Conservation (phyloP, 192 early-diverging fungal species). For the Coemansia javaensis region DNA sequence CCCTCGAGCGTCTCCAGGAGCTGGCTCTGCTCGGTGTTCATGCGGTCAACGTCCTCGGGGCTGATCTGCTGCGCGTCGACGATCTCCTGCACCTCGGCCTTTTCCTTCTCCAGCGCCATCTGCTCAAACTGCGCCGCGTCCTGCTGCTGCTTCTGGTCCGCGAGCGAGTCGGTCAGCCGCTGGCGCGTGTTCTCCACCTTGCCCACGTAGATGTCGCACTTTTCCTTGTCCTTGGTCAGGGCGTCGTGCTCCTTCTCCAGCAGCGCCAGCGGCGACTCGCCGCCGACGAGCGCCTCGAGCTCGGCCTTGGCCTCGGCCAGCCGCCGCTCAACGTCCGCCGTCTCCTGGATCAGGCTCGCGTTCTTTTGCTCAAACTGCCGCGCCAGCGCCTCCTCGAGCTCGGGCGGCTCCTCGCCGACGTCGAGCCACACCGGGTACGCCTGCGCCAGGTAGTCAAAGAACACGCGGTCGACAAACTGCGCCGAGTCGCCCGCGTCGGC, state of each 20-base stretch:
- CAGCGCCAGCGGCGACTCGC: conserved; percentile 53
- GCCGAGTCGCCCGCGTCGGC: conserved; percentile 35
- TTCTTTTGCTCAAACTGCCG: conserved; percentile 63
- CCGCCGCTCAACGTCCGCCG: conserved; percentile 51
- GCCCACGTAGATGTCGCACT: conserved; percentile 52
- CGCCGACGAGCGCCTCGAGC: conserved; percentile 27
- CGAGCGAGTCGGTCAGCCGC: conserved; percentile 44
- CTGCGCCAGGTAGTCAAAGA: conserved; percentile 64
- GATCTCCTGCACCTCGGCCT: conserved; percentile 52
- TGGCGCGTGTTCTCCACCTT: conserved; percentile 53
- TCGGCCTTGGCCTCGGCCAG: conserved; percentile 50
- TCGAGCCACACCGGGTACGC: conserved; percentile 63
- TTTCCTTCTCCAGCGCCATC: conserved; percentile 51
- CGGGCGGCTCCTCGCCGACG: conserved; percentile 60
- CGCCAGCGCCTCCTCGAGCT: conserved; percentile 55
- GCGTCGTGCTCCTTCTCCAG: conserved; percentile 54
- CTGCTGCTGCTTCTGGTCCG: conserved; percentile 27
- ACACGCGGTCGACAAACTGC: conserved; percentile 62
- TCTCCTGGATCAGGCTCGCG: conserved; percentile 52
- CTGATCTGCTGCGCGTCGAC: conserved; percentile 74
- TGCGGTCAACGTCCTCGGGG: conserved; percentile 74
- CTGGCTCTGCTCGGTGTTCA: conserved; percentile 72
- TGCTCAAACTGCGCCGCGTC: conserved; percentile 47
- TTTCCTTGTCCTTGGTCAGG: conserved; percentile 57
- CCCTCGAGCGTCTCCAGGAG: conserved; percentile 53